These are phyloP conservation scores for Albophoma yamanashiensis DNA, from an alignment of 2,329 filamentous ascomycete genomes.

Conservation along the genomic window DNA sequence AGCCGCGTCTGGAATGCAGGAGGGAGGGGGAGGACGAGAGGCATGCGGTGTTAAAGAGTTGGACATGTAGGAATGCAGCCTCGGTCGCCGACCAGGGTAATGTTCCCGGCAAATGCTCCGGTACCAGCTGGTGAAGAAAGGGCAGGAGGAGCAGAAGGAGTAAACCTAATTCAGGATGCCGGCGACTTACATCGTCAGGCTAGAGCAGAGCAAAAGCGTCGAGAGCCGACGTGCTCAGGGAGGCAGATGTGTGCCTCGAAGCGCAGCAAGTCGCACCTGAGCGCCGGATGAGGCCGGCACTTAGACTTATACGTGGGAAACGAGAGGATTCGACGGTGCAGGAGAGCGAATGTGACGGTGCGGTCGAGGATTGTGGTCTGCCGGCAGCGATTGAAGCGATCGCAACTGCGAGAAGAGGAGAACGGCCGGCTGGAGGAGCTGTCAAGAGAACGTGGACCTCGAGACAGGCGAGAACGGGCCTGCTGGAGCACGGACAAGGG, in stretches of 20 bases:
- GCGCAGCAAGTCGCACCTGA: not conserved
- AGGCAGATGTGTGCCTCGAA: not conserved
- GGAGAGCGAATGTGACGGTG: not conserved
- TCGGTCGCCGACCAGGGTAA: not conserved
- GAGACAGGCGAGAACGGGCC: not conserved
- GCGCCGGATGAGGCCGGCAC: not conserved
- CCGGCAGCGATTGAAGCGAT: not conserved
- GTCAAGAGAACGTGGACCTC: not conserved
- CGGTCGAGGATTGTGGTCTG: not conserved
- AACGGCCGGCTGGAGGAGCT: not conserved
- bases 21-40: conserved; percentile 4
- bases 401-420: not conserved
- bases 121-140: not conserved
- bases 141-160: not conserved
- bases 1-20: conserved; percentile 13
- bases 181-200: not conserved
- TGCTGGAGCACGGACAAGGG: conserved; percentile 4
- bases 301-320: not conserved
- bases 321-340: not conserved
- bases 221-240: not conserved
- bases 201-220: not conserved
- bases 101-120: not conserved
- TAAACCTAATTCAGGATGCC: not conserved
- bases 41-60: too few species aligned
- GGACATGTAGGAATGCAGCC: conserved; percentile 1